phyloP scores from a whole-genome alignment of 2,329 filamentous ascomycete genomes.

The Botrytis tulipae region DNA sequence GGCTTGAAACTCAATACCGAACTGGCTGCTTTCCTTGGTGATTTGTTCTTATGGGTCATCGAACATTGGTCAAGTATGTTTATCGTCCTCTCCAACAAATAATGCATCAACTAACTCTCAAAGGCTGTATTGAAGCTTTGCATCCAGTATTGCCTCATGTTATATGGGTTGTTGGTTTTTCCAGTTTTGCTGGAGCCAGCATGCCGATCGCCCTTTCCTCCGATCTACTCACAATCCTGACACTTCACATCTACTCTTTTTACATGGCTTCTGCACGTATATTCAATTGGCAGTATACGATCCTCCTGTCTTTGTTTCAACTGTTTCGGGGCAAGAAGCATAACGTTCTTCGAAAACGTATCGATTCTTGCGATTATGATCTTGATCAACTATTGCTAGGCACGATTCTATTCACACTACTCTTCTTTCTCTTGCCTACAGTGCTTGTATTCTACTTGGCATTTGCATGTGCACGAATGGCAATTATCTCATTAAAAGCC shows the following conservation, averaged over 20 bases:
- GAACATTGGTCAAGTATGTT: constrained; percentile 87
- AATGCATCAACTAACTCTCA: constrained; percentile 3
- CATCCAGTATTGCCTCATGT: constrained; percentile 79
- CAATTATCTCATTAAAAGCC: constrained; percentile 91
- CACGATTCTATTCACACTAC: constrained; percentile 91
- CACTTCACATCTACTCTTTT: constrained; percentile 95
- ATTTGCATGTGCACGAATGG: constrained; percentile 91
- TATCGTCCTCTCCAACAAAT: background rate
- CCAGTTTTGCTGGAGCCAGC: constrained; percentile 91
- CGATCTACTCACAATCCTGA: constrained; percentile 85
- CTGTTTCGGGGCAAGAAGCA: constrained; percentile 97
- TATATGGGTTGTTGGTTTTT: constrained; percentile 90
- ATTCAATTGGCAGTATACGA: constrained; percentile 97
- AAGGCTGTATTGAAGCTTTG: constrained; percentile 72
- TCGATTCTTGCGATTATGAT: constrained; percentile 98
- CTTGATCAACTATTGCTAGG: constrained; percentile 93
- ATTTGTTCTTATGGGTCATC: constrained; percentile 97
- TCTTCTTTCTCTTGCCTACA: constrained; percentile 92
- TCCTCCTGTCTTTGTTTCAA: constrained; percentile 96
- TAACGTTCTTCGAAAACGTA: constrained; percentile 93
- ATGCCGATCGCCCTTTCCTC: constrained; percentile 97
- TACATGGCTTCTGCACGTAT: constrained; percentile 96
- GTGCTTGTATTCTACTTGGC: constrained; percentile 96
- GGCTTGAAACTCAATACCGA: constrained; percentile 95
- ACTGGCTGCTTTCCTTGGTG: constrained; percentile 87